These are phyloP conservation scores for Striga asiatica DNA, from an alignment of 257 asterid genomes.

Conservation along the genomic window DNA sequence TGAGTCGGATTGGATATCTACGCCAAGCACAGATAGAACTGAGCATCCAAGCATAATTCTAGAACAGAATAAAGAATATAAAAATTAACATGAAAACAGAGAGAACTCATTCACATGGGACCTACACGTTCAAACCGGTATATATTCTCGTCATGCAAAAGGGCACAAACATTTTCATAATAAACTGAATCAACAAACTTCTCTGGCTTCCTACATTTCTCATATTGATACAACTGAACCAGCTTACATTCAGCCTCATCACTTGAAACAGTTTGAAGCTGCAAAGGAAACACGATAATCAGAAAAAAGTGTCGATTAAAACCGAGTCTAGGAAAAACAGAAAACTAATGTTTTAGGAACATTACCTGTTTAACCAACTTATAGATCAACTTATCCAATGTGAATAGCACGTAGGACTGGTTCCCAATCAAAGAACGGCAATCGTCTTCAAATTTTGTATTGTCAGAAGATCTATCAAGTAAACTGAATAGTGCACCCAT, in stretches of 20 bases:
- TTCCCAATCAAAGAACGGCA: conserved; percentile 90
- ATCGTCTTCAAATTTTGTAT: conserved; percentile 87
- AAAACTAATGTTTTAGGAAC: neutral
- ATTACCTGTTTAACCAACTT: conserved; percentile 88
- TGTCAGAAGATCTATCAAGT: conserved; percentile 92
- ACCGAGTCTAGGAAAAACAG: neutral
- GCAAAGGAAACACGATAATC: conserved; percentile 18
- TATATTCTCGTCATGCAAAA: conserved; percentile 46
- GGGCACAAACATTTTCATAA: conserved; percentile 41
- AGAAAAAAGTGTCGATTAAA: conserved; percentile 8
- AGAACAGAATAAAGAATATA: neutral
- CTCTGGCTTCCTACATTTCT: conserved; percentile 34
- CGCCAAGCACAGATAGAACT: no score
- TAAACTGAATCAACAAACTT: conserved; percentile 43
- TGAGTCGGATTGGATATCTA: conserved; percentile 60
- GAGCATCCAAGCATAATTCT: no score
- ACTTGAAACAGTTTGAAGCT: conserved; percentile 43
- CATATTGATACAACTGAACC: conserved; percentile 40
- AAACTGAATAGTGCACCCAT: conserved; percentile 71
- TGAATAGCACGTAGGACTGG: conserved; percentile 80
- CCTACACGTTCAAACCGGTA: conserved; percentile 74
- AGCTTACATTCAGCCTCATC: conserved; percentile 44
- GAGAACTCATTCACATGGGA: conserved; percentile 8
- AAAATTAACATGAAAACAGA: neutral
- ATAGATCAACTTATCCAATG: conserved; percentile 86